Percentiles rank a stretch among this genome's conserved stretches.
phyloP scores from a whole-genome alignment of 2,329 filamentous ascomycete genomes.

The Pseudopithomyces chartarum region DNA sequence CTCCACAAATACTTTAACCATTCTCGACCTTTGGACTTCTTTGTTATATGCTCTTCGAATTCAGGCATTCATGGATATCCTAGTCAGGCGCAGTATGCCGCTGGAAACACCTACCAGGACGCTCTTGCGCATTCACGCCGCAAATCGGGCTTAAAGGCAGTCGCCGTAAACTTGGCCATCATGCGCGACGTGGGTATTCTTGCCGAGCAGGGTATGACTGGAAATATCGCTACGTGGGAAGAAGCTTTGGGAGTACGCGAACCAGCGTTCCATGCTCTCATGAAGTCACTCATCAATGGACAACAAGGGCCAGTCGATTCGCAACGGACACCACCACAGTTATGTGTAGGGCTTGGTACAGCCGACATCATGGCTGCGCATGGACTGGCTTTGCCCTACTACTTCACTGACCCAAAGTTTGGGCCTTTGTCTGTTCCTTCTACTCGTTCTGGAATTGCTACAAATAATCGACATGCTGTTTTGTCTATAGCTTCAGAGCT shows the following conservation, averaged over 20 bases:
- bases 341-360: neutral
- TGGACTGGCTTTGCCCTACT: neutral
- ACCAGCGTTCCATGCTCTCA: neutral
- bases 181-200: constrained; percentile 20
- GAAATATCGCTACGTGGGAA: neutral
- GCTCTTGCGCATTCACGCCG: constrained; percentile 25
- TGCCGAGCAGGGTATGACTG: constrained; percentile 10
- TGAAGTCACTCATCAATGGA: neutral
- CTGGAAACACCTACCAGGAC: constrained; percentile 32
- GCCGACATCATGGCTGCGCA: neutral
- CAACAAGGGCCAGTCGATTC: neutral
- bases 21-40: constrained; percentile 24
- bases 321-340: neutral
- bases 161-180: constrained; percentile 22
- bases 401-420: neutral
- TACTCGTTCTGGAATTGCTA: neutral
- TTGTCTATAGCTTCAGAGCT: neutral
- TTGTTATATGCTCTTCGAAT: constrained; percentile 25
- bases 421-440: neutral
- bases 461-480: neutral
- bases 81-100: constrained; percentile 30
- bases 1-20: constrained; percentile 24
- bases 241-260: neutral
- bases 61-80: constrained; percentile 24
- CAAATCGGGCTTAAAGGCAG: constrained; percentile 14